phyloP scores from a whole-genome alignment of 306 rosid species.

The Leucaena leucocephala region DNA sequence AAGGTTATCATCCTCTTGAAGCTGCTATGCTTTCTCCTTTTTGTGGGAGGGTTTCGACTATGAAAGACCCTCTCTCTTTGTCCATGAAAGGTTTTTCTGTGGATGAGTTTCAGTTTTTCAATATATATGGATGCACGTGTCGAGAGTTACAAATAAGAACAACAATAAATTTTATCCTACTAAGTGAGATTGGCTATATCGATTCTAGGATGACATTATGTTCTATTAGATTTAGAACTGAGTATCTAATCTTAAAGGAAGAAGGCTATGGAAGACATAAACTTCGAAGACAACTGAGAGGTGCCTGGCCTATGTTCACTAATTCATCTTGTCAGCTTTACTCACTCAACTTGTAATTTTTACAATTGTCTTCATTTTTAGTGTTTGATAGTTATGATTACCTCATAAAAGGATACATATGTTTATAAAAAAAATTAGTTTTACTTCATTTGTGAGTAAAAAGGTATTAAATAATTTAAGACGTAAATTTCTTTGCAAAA shows the following conservation, averaged over 20 bases:
- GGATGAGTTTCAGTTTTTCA: not conserved
- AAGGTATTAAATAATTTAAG: not conserved
- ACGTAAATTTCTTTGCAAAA: not conserved
- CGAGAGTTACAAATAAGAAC: not conserved
- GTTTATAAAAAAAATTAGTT: no score
- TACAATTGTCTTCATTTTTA: no score
- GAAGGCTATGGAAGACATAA: no score
- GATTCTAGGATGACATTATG: no score
- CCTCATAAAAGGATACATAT: no score
- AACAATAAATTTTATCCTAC: no score
- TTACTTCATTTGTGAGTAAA: not conserved
- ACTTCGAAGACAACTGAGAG: not conserved
- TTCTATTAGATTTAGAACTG: no score
- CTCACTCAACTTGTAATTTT: no score
- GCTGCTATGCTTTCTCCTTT: not conserved
- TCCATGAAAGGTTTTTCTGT: constrained; percentile 1
- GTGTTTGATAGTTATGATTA: no score
- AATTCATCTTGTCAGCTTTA: not conserved
- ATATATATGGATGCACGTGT: not conserved
- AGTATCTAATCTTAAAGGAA: not conserved
- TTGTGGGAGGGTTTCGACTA: not conserved
- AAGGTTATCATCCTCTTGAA: not conserved
- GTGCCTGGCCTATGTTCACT: not conserved
- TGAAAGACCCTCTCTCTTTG: not conserved
- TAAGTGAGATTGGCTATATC: no score